Conservation (phyloP, 2,329 filamentous ascomycete genomes). For the Phaeosphaeriaceae sp. region DNA sequence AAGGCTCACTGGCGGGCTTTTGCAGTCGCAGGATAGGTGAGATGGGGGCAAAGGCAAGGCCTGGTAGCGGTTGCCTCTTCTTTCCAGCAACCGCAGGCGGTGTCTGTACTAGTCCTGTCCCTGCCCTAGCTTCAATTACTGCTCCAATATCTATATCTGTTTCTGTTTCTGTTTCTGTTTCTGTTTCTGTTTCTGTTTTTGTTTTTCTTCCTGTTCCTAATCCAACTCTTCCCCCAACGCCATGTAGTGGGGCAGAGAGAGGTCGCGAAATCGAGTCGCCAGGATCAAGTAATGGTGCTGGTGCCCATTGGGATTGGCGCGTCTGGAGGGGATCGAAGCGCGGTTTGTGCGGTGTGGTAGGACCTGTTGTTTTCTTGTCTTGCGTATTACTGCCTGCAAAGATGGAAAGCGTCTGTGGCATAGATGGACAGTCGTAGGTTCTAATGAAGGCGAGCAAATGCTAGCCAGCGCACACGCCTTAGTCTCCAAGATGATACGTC, state of each 20-base stretch:
- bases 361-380: background rate
- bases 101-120: constrained; percentile 9
- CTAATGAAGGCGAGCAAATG: background rate
- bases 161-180: too few relatives aligned
- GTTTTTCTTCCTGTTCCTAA: background rate
- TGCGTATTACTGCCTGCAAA: background rate
- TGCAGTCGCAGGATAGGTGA: background rate
- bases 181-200: too few relatives aligned
- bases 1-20: constrained; percentile 36
- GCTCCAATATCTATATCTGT: too few relatives aligned
- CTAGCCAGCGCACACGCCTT: background rate
- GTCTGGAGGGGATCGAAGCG: constrained; percentile 1
- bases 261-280: constrained; percentile 15
- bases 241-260: constrained; percentile 16
- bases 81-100: constrained; percentile 27
- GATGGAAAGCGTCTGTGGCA: constrained; percentile 3
- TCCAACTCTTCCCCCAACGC: constrained; percentile 7
- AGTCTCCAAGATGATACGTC: background rate
- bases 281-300: constrained; percentile 17
- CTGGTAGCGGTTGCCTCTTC: constrained; percentile 24
- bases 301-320: constrained; percentile 24
- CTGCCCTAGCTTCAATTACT: background rate
- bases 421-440: background rate
- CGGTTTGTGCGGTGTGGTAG: background rate
- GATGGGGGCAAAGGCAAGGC: constrained; percentile 4